These are phyloP conservation scores for Lactarius evosmus DNA, from an alignment of 768 basidiomycete genomes.

Conservation along the genomic window DNA sequence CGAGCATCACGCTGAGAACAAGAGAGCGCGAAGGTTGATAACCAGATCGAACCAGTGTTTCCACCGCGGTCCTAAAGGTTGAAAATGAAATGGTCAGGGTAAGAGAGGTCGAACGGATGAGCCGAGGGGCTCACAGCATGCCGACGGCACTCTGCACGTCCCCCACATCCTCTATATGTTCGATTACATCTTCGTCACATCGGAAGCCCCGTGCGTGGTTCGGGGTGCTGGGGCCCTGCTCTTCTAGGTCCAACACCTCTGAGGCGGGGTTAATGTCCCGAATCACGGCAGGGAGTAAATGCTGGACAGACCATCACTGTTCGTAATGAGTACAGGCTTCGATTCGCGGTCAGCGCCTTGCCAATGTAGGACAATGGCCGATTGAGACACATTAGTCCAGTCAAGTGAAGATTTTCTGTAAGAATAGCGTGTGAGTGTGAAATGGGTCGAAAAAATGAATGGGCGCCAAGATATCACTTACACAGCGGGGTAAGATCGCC, in stretches of 20 bases:
- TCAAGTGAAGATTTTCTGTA: constrained; percentile 3
- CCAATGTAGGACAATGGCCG: constrained; percentile 16
- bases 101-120: not conserved
- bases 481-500: constrained; percentile 1
- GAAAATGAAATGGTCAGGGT: not conserved
- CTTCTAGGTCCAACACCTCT: constrained; percentile 2
- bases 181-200: not conserved
- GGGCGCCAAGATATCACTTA: not conserved
- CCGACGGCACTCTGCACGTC: constrained; percentile 8
- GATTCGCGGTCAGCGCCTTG: constrained; percentile 2
- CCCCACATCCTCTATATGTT: not conserved
- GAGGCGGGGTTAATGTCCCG: not conserved
- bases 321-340: constrained; percentile 13
- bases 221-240: not conserved
- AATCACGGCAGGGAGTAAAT: not conserved
- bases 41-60: constrained; percentile 4
- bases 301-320: constrained; percentile 6
- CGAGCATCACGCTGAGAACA: constrained; percentile 10
- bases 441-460: not conserved
- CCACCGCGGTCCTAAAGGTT: constrained; percentile 1
- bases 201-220: not conserved
- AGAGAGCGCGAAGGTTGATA: constrained; percentile 12
- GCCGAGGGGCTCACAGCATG: constrained; percentile 3
- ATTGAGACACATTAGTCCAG: not conserved
- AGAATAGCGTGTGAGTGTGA: not conserved